Percentiles rank a stretch among this genome's conserved stretches.
Conservation (phyloP, 164 flowering plant genomes). For the Nymphaea colorata region DNA sequence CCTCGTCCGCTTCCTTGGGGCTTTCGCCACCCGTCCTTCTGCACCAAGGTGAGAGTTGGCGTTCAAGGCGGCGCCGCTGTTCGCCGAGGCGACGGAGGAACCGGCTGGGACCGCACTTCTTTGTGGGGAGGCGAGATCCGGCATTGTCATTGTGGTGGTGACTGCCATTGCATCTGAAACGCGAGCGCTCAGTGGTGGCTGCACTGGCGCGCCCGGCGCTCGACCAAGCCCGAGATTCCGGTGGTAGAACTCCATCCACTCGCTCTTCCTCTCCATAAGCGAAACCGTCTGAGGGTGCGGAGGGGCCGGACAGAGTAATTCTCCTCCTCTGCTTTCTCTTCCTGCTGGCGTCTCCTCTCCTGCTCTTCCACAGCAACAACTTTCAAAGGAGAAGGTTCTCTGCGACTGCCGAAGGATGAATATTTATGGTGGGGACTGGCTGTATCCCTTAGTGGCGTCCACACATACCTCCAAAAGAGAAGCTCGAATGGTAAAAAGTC, state of each 20-base stretch:
- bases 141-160: constrained; percentile 10
- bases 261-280: not conserved
- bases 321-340: too few species aligned
- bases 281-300: not conserved
- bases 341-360: too few species aligned
- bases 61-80: not conserved
- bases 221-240: constrained; percentile 2
- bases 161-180: constrained; percentile 16
- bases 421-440: too few species aligned
- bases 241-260: constrained; percentile 15
- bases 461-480: too few species aligned
- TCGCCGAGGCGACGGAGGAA: constrained; percentile 1
- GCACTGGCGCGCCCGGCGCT: not conserved
- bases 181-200: not conserved
- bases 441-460: too few species aligned
- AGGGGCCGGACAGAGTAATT: too few species aligned
- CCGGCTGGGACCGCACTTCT: constrained; percentile 7
- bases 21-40: constrained; percentile 44
- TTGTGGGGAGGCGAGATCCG: not conserved
- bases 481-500: too few species aligned
- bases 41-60: constrained; percentile 15
- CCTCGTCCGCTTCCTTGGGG: constrained; percentile 40
- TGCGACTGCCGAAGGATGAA: too few species aligned
- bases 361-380: too few species aligned
- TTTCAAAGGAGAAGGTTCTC: too few species aligned